A percentile compares a stretch with the other conserved stretches of the same genome.
Evolutionary conservation across 352 stramenopile species (phyloP).

Genomic region (Aphanomyces astaci): DNA sequence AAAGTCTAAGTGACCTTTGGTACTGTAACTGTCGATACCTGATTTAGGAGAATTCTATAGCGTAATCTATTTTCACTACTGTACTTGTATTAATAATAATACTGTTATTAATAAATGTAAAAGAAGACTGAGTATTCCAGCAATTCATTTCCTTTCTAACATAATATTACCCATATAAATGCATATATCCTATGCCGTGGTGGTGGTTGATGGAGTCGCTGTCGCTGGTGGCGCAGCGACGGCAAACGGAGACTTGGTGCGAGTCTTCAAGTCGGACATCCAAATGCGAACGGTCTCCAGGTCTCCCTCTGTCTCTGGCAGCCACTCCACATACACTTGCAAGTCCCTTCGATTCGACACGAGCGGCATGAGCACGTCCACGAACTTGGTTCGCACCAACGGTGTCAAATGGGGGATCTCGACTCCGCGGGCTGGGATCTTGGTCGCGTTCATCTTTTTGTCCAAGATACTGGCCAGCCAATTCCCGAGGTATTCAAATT

Average conservation of each 20-base stretch:
- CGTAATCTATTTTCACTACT: too few relatives aligned
- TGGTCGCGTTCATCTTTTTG: slow-evolving; percentile 42
- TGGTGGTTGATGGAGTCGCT: background rate
- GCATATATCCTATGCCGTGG: background rate
- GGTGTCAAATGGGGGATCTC: slow-evolving; percentile 61
- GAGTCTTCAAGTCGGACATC: slow-evolving; percentile 81
- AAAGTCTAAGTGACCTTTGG: background rate
- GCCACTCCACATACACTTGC: slow-evolving; percentile 78
- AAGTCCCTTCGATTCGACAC: slow-evolving; percentile 77
- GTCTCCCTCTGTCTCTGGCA: slow-evolving; percentile 41
- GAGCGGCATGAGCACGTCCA: slow-evolving; percentile 66
- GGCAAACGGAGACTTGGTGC: slow-evolving; percentile 65
- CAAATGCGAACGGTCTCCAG: slow-evolving; percentile 80
- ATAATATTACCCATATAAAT: background rate
- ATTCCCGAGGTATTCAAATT: slow-evolving; percentile 73
- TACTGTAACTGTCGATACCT: background rate
- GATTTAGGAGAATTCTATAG: too few relatives aligned
- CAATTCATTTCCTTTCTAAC: background rate
- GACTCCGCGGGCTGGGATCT: slow-evolving; percentile 73
- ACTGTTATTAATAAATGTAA: too few relatives aligned
- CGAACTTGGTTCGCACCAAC: slow-evolving; percentile 53
- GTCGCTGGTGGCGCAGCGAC: background rate
- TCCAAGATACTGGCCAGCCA: slow-evolving; percentile 78
- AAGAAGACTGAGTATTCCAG: background rate
- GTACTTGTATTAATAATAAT: background rate